Conservation (phyloP, 2,329 filamentous ascomycete genomes). For the Septoria petroselini region DNA sequence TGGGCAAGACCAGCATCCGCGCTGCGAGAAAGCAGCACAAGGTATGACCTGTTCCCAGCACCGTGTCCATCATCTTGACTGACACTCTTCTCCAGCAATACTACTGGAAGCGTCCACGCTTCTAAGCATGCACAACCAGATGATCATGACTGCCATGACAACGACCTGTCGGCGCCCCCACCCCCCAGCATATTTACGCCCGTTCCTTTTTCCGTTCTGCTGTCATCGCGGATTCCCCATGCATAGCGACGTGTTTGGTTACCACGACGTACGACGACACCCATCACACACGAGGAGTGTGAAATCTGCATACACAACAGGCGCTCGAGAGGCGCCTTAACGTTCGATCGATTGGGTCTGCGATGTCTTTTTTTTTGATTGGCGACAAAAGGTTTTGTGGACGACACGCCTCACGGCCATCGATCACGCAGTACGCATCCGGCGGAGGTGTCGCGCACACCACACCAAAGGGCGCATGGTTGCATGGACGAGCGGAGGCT, state of each 20-base stretch:
- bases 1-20: conserved; percentile 84
- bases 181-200: conserved; percentile 9
- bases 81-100: conserved; percentile 59
- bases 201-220: conserved; percentile 20
- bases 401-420: neutral
- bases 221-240: conserved; percentile 26
- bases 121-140: conserved; percentile 24
- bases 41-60: conserved; percentile 54
- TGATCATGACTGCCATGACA: conserved; percentile 14
- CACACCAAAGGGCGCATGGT: neutral
- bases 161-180: conserved; percentile 9
- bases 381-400: neutral
- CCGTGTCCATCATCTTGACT: conserved; percentile 8
- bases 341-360: conserved; percentile 5
- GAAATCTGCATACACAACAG: conserved; percentile 10
- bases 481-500: no score
- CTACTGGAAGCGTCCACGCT: conserved; percentile 63
- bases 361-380: neutral
- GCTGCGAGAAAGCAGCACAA: conserved; percentile 95
- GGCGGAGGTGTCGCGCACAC: neutral
- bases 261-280: conserved; percentile 19
- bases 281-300: conserved; percentile 6
- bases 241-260: conserved; percentile 28
- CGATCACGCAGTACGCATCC: neutral
- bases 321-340: conserved; percentile 5